Evolutionary conservation across 805 yeast species (phyloP).

Genomic region (Starmerella geochares): DNA sequence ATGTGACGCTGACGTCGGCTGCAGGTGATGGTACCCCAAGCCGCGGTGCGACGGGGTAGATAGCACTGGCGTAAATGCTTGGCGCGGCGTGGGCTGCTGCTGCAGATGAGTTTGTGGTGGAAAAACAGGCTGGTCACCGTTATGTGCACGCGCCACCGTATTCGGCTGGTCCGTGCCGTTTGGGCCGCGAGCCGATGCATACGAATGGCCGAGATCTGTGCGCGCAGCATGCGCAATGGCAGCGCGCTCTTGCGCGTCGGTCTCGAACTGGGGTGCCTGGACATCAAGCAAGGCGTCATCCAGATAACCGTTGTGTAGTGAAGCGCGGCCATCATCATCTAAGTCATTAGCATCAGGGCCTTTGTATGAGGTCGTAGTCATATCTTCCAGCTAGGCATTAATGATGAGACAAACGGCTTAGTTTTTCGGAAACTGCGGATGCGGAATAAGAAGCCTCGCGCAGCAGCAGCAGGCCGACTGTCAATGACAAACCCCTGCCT

Average conservation of each 20-base stretch:
- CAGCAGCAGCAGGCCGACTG: neutral
- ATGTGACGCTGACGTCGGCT: neutral
- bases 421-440: neutral
- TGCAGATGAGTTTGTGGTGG: neutral
- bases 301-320: slow-evolving; percentile 1
- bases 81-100: neutral
- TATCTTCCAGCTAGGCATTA: neutral
- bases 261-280: neutral
- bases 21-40: neutral
- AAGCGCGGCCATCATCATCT: neutral
- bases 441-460: neutral
- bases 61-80: neutral
- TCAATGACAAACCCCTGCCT: slow-evolving; percentile 7
- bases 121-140: neutral
- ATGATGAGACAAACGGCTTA: neutral
- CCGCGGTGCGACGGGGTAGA: neutral
- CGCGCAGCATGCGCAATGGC: neutral
- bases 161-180: neutral
- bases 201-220: neutral
- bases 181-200: neutral
- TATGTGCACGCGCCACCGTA: neutral
- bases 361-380: neutral
- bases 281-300: slow-evolving; percentile 3
- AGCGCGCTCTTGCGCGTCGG: neutral
- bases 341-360: neutral